phyloP scores from a whole-genome alignment of 208 protist genomes.

The Leishmania aethiopica region DNA sequence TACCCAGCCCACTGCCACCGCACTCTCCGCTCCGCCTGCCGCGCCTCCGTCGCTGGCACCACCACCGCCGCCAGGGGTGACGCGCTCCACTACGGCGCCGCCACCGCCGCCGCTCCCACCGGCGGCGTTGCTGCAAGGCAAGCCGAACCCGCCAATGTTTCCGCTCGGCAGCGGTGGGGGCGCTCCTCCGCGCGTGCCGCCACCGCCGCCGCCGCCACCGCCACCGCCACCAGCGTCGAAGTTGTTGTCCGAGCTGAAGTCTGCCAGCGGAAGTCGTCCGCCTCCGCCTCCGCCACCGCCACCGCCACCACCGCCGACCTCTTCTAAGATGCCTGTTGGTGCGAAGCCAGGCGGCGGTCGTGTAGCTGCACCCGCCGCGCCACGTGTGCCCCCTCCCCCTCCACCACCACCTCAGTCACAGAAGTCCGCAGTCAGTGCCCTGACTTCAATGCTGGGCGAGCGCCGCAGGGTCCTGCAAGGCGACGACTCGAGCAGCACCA shows the following conservation, averaged over 20 bases:
- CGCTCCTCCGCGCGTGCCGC: slow-evolving; percentile 1
- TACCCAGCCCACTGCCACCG: not conserved
- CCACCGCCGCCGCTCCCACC: slow-evolving; percentile 38
- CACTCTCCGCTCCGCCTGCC: not conserved
- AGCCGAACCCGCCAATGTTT: slow-evolving; percentile 15
- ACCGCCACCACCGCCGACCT: not conserved
- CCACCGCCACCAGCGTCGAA: slow-evolving; percentile 22
- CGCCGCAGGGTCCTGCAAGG: slow-evolving; percentile 14
- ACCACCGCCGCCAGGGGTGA: slow-evolving; percentile 38
- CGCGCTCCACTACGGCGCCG: slow-evolving; percentile 21
- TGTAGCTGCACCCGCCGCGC: not conserved
- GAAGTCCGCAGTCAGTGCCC: not conserved
- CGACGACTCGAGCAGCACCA: slow-evolving; percentile 13
- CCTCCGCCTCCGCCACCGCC: slow-evolving; percentile 1
- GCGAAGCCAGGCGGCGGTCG: slow-evolving; percentile 1
- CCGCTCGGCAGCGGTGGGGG: not conserved
- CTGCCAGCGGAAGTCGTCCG: slow-evolving; percentile 8
- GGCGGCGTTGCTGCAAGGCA: slow-evolving; percentile 10
- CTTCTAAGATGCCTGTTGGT: not conserved
- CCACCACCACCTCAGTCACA: not conserved
- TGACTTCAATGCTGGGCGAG: slow-evolving; percentile 14
- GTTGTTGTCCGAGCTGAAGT: not conserved
- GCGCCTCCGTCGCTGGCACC: not conserved
- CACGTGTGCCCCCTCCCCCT: slow-evolving; percentile 17
- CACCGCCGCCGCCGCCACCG: slow-evolving; percentile 33